Evolutionary conservation across 2,329 filamentous ascomycete genomes (phyloP).

Genomic region (Spiromastix sp.): DNA sequence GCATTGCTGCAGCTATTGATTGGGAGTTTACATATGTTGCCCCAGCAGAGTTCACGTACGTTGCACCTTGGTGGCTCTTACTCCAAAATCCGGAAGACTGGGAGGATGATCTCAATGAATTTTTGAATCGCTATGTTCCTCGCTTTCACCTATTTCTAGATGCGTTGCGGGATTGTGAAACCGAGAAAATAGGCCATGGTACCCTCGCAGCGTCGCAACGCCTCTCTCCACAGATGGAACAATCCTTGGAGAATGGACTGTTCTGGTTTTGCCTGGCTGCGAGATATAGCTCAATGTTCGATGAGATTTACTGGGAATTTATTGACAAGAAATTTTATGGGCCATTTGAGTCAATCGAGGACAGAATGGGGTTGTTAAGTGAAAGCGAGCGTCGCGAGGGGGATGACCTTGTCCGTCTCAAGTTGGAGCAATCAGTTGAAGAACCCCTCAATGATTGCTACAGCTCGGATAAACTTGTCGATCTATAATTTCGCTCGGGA

Average conservation of each 20-base stretch:
- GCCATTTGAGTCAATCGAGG: conserved; percentile 12
- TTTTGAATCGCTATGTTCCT: conserved; percentile 16
- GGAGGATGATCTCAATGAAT: conserved; percentile 15
- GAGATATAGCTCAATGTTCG: conserved; percentile 18
- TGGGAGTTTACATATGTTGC: conserved; percentile 20
- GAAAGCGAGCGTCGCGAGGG: conserved; percentile 7
- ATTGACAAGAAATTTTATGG: conserved; percentile 14
- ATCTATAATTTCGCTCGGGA: not conserved
- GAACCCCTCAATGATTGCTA: not conserved
- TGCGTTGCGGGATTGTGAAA: conserved; percentile 14
- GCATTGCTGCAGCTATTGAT: conserved; percentile 16
- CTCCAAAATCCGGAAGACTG: conserved; percentile 13
- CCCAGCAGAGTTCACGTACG: conserved; percentile 13
- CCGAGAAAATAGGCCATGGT: conserved; percentile 7
- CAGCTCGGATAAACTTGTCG: not conserved
- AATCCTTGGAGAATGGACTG: conserved; percentile 16
- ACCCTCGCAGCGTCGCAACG: conserved; percentile 9
- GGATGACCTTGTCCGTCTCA: not conserved
- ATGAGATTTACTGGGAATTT: conserved; percentile 19
- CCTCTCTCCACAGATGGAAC: conserved; percentile 16
- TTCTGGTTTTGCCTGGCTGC: conserved; percentile 20
- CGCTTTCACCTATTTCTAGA: conserved; percentile 16
- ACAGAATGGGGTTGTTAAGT: conserved; percentile 11
- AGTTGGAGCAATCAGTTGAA: conserved; percentile 1
- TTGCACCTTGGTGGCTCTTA: conserved; percentile 17